These are phyloP conservation scores for Achlya hypogyna DNA, from an alignment of 352 stramenopile genomes.

Conservation along the genomic window DNA sequence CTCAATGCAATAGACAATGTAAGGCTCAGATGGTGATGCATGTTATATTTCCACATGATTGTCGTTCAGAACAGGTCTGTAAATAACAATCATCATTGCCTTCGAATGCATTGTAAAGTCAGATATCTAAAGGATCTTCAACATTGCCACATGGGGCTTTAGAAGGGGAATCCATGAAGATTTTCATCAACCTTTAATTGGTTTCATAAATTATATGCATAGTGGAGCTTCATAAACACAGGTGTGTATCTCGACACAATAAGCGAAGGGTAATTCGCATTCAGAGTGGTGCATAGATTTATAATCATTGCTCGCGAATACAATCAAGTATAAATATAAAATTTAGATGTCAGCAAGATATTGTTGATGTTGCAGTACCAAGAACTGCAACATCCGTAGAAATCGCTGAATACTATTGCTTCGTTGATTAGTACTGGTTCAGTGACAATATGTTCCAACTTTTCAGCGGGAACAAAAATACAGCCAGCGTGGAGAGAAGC, in stretches of 20 bases:
- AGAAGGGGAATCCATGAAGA: conserved; percentile 18
- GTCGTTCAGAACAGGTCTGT: conserved; percentile 85
- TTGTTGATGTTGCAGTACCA: conserved; percentile 68
- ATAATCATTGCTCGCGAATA: conserved; percentile 11
- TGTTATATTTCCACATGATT: conserved; percentile 15
- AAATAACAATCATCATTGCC: conserved; percentile 73
- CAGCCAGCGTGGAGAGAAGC: conserved; percentile 84
- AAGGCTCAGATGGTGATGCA: conserved; percentile 10
- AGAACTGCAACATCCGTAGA: conserved; percentile 72
- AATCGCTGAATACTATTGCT: conserved; percentile 74
- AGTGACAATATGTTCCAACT: conserved; percentile 81
- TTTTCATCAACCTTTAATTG: not conserved
- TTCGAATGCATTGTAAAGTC: conserved; percentile 37
- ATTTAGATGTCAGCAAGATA: conserved; percentile 58
- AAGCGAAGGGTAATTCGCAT: conserved; percentile 15
- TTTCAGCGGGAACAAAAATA: conserved; percentile 79
- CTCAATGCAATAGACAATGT: not conserved
- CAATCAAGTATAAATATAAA: conserved; percentile 22
- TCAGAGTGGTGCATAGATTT: conserved; percentile 20
- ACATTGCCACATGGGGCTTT: conserved; percentile 4
- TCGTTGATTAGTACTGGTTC: conserved; percentile 82
- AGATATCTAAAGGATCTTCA: conserved; percentile 12
- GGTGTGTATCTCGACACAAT: conserved; percentile 16
- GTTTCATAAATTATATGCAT: conserved; percentile 26
- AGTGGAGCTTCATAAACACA: conserved; percentile 18